Base-by-base conservation (phyloP, 1,284 basidiomycete species). In the Ustilago esculenta region DNA sequence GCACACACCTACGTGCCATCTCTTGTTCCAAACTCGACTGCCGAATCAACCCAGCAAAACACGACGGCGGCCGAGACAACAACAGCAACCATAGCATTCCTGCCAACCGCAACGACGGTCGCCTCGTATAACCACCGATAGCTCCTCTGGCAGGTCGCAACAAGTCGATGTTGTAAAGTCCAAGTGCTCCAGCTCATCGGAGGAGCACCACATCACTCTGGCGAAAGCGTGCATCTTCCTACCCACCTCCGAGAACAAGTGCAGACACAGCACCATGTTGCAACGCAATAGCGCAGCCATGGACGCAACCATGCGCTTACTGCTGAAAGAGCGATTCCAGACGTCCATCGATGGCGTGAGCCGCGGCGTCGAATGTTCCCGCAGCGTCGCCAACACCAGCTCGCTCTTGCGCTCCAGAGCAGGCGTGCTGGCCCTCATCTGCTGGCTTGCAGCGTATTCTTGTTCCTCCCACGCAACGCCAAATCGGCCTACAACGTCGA, bases 381-480 rank as follows among this genome's bases (percentile, higher is more conserved):
- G 46, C 30, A 48, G 43, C 25, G 59, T 55, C 23, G 51, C 66
- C 30, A 45, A 11, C 36, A 30, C 51, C 32, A 46, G 43, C 21
- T 39, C 59, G 7, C 39, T 64, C 8, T 15, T 57, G 23, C 55
- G 56, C 11, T 69, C 66, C 10, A 54, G 56, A 30, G 60, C 60
- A 20, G 56, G 66, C 11, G 43, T 60, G 4, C 39, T 69, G 3
- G 66, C 66, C 2, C 15, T 69, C 15, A 37, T 69, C 21, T 64
- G 66, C 55, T 69, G 66, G 66, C 27, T 69, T 3, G 66, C 66
- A 5, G 55, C 56, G 5, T 54, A 64, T 45, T 69, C 66, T 1
- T 69, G 56, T 45, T 50, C 57, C 11, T 49, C 58, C 10, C 54
- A 44, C n/a, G 29, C 50, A 27, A 39, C 50, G 15, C 12, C 54